These are phyloP conservation scores for Malassezia sp. DNA, from an alignment of 1,284 basidiomycete species.

Conservation along the genomic window DNA sequence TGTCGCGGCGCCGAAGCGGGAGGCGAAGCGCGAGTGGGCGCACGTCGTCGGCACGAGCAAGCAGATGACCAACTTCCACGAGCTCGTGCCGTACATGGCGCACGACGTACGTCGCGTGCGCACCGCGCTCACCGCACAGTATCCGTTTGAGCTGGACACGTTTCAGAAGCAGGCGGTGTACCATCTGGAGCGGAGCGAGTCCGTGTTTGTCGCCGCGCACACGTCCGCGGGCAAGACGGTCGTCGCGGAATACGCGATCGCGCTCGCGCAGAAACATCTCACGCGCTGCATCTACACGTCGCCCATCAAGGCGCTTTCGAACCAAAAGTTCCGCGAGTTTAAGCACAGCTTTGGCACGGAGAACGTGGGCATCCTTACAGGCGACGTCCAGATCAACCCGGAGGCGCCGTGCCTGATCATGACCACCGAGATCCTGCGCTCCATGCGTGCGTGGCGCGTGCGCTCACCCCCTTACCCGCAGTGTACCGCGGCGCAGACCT, in stretches of 20 bases:
- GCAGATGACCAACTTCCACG: conserved; percentile 72
- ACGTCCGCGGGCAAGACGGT: conserved; percentile 99
- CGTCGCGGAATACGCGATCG: conserved; percentile 96
- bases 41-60: conserved; percentile 89
- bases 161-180: conserved; percentile 98
- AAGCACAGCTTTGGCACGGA: conserved; percentile 86
- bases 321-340: conserved; percentile 98
- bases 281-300: conserved; percentile 97
- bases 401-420: conserved; percentile 88
- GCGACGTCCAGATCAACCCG: conserved; percentile 97
- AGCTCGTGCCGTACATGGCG: conserved; percentile 81
- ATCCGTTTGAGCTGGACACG: conserved; percentile 69
- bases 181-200: conserved; percentile 91
- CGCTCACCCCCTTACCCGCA: too few species aligned
- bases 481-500: conserved; percentile 68
- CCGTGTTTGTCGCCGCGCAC: conserved; percentile 96
- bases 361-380: conserved; percentile 90
- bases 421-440: conserved; percentile 87
- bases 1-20: conserved; percentile 14
- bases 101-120: too few species aligned
- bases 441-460: conserved; percentile 56
- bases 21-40: conserved; percentile 82
- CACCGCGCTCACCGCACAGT: too few species aligned
- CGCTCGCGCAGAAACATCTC: conserved; percentile 93
- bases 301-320: conserved; percentile 95